Percentiles rank a stretch among this genome's conserved stretches.
phyloP scores from a whole-genome alignment of 805 yeast species.

The Starmerella khaoyaiensis region DNA sequence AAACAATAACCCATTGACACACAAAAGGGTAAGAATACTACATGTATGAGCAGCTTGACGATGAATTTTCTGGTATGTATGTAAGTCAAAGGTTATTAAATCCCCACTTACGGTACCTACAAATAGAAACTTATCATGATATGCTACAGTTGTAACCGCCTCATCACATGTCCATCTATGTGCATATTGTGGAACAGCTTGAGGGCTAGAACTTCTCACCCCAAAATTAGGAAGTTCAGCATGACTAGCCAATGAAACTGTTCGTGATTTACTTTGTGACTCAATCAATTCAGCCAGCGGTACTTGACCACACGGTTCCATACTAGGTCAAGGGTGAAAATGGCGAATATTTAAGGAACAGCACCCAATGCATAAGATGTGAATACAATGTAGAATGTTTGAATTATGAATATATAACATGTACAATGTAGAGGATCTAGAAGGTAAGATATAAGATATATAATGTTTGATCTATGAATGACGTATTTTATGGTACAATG shows the following conservation, averaged over 20 bases:
- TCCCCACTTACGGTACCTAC: constrained; percentile 87
- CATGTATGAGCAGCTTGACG: constrained; percentile 53
- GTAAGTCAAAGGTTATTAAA: constrained; percentile 56
- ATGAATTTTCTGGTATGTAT: constrained; percentile 44
- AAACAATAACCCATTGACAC: constrained; percentile 44
- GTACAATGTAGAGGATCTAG: too few relatives aligned
- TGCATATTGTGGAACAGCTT: constrained; percentile 26
- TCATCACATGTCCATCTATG: constrained; percentile 69
- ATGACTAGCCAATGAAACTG: too few relatives aligned
- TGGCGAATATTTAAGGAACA: too few relatives aligned
- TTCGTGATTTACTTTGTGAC: not conserved
- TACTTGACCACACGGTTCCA: constrained; percentile 15
- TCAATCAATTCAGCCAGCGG: constrained; percentile 8
- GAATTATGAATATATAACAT: too few relatives aligned
- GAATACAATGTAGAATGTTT: too few relatives aligned
- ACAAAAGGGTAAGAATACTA: constrained; percentile 53
- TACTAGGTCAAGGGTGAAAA: not conserved
- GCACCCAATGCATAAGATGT: too few relatives aligned
- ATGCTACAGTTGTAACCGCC: constrained; percentile 52
- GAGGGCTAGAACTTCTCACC: too few relatives aligned
- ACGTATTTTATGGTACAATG: too few relatives aligned
- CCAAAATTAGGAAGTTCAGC: too few relatives aligned
- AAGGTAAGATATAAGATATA: too few relatives aligned
- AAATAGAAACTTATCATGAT: constrained; percentile 33
- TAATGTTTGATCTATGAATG: too few relatives aligned